Conservation (phyloP, 306 rosid species). For the Acmispon strigosus region DNA sequence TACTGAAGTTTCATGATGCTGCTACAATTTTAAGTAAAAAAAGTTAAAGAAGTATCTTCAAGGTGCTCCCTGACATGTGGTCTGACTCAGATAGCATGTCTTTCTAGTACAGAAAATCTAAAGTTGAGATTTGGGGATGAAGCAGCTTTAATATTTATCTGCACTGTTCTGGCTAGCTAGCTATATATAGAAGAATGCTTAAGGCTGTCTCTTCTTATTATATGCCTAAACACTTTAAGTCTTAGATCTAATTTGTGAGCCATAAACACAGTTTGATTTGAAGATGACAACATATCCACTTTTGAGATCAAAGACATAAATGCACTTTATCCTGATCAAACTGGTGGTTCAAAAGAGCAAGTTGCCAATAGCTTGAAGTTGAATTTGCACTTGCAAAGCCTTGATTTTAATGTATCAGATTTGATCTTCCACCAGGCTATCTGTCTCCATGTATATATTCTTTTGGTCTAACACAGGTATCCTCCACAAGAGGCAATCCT, state of each 20-base stretch:
- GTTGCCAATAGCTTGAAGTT: neutral
- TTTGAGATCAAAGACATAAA: slow-evolving; percentile 16
- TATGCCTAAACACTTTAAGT: slow-evolving; percentile 33
- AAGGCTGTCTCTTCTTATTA: slow-evolving; percentile 20
- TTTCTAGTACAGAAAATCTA: slow-evolving; percentile 30
- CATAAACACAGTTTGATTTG: neutral
- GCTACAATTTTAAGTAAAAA: slow-evolving; percentile 19
- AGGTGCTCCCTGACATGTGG: slow-evolving; percentile 43
- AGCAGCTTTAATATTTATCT: slow-evolving; percentile 3
- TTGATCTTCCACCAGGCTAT: neutral
- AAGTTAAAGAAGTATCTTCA: slow-evolving; percentile 33
- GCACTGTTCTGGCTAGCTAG: neutral
- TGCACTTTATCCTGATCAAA: slow-evolving; percentile 21
- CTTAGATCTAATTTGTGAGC: neutral
- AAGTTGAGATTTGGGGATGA: slow-evolving; percentile 28
- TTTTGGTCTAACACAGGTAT: too few relatives aligned
- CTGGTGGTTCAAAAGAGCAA: slow-evolving; percentile 7
- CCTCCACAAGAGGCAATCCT: too few relatives aligned
- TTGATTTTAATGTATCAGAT: neutral
- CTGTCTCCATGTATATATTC: neutral
- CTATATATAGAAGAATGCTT: slow-evolving; percentile 12
- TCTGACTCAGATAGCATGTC: slow-evolving; percentile 32
- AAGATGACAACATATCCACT: slow-evolving; percentile 20
- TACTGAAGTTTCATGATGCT: slow-evolving; percentile 30
- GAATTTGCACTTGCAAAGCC: too few relatives aligned